Evolutionary conservation across 2,329 filamentous ascomycete genomes (phyloP).

Genomic region (Massarina eburnea): DNA sequence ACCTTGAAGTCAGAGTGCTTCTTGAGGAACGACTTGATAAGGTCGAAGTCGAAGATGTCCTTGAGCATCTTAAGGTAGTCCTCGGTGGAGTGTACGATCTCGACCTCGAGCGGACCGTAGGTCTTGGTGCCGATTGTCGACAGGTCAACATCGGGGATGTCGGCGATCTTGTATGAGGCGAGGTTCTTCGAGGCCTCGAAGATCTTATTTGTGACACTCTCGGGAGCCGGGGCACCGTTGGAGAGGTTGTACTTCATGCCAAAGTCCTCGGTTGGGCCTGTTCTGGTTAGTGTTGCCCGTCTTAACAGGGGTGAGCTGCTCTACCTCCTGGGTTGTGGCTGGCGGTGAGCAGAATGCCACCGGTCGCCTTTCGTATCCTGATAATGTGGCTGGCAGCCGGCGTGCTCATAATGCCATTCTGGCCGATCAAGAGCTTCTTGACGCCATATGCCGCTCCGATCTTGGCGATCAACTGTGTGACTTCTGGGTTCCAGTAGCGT

Average conservation of each 20-base stretch:
- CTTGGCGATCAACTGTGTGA: slow-evolving; percentile 94
- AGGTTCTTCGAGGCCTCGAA: slow-evolving; percentile 88
- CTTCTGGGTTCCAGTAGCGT: slow-evolving; percentile 95
- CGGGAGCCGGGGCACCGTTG: slow-evolving; percentile 93
- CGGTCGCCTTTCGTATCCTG: slow-evolving; percentile 89
- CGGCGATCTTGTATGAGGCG: slow-evolving; percentile 86
- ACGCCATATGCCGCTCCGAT: slow-evolving; percentile 96
- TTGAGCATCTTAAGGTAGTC: slow-evolving; percentile 96
- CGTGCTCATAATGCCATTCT: slow-evolving; percentile 94
- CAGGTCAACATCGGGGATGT: slow-evolving; percentile 85
- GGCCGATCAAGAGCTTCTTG: slow-evolving; percentile 97
- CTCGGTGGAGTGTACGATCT: slow-evolving; percentile 88
- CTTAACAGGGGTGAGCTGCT: slow-evolving; percentile 34
- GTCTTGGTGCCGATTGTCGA: slow-evolving; percentile 77
- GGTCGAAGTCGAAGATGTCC: slow-evolving; percentile 95
- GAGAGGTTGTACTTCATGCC: slow-evolving; percentile 99
- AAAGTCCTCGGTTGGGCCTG: slow-evolving; percentile 91
- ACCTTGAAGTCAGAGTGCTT: slow-evolving; percentile 91
- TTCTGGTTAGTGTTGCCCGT: neutral
- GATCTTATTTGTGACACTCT: slow-evolving; percentile 97
- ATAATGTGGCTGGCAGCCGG: slow-evolving; percentile 96
- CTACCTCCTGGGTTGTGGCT: slow-evolving; percentile 97
- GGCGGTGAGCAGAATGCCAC: slow-evolving; percentile 93
- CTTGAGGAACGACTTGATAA: slow-evolving; percentile 92
- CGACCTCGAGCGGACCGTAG: slow-evolving; percentile 86